Percentiles rank a stretch among this genome's conserved stretches.
Conservation (phyloP, 345 rosid species). For the Pseudoturritis turrita region DNA sequence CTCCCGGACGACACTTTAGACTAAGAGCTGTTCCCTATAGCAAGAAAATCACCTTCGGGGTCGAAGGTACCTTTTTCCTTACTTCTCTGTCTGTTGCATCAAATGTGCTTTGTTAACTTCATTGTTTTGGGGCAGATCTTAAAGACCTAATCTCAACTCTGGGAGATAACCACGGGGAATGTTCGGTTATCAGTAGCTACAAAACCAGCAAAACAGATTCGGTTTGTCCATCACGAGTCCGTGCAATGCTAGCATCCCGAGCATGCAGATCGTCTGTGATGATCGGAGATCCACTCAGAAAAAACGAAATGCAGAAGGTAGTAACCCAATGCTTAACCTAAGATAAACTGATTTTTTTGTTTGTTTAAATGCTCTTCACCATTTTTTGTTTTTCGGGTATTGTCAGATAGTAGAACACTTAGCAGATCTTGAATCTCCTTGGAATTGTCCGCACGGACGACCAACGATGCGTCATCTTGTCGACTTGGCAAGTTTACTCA, state of each 20-base stretch:
- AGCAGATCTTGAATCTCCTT: slow-evolving; percentile 84
- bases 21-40: slow-evolving; percentile 86
- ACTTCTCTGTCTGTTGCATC: background rate
- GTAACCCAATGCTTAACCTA: too few relatives aligned
- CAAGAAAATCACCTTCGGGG: slow-evolving; percentile 91
- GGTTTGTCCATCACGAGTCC: slow-evolving; percentile 88
- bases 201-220: slow-evolving; percentile 65
- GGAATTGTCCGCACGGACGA: slow-evolving; percentile 99
- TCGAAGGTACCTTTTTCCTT: slow-evolving; percentile 52
- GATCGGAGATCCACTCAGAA: slow-evolving; percentile 89
- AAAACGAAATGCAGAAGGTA: slow-evolving; percentile 90
- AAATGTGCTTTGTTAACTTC: background rate
- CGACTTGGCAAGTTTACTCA: slow-evolving; percentile 54
- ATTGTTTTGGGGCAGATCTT: slow-evolving; percentile 52
- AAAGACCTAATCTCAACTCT: slow-evolving; percentile 87
- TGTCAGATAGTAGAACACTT: slow-evolving; percentile 75
- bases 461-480: slow-evolving; percentile 98
- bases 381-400: background rate
- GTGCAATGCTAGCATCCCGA: slow-evolving; percentile 85
- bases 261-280: slow-evolving; percentile 87
- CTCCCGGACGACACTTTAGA: slow-evolving; percentile 68
- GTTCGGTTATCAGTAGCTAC: slow-evolving; percentile 73
- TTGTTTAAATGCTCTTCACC: background rate
- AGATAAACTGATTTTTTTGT: too few relatives aligned
- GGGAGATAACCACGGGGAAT: slow-evolving; percentile 74